Base-by-base conservation (phyloP, 2,329 filamentous ascomycete species). In the Fusarium cicatricum region DNA sequence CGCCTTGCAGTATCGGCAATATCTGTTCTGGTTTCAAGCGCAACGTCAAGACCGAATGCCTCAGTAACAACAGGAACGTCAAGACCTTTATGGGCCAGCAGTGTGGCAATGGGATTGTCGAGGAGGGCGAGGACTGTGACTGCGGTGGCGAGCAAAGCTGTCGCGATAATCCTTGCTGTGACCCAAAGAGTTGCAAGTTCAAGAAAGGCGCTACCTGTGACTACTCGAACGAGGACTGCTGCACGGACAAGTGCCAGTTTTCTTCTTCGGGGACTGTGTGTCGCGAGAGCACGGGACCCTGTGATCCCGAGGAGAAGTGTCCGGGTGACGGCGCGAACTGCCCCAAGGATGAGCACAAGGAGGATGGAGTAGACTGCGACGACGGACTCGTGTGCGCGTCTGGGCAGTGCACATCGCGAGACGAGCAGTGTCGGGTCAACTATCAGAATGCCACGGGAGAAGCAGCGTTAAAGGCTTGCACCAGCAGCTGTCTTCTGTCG, bases 31-130 rank as follows among this genome's bases (percentile, higher is more conserved):
- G 91, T 26, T 82, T 99, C 61, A 86, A 85, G 46, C 89, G 90
- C 69, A 90, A 87, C 58, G 89, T 96, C 72, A 89, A 90, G 59
- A 87, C 86, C 0, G 76, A 71, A 21, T 99, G 95, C 73, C 79
- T 99, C 37, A 88, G 86, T n/a, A 88, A 91, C 73, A 99, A 99
- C 79, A 87, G 85, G 65, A 88, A 90, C 62, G 87, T 99, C 40
- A 83, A 85, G 28, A 95, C 90, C 23, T 91, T 96, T 65, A 89
- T 87, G 0, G 91, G 90, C 49, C 89, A 89, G 66, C 88, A 93
- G 71, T 99, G 95, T 75, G 95, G 95, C 53, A 99, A 99, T 75
- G 95, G 95, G 48, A 98, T 99, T 63, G 95, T 99, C 44, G 95
- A 98, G 76, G 80, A 84, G 15, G 95, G 92, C 60, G 95, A 99